Conservation (phyloP, 1,139 yeast genomes). For the Scheffersomyces titani region DNA sequence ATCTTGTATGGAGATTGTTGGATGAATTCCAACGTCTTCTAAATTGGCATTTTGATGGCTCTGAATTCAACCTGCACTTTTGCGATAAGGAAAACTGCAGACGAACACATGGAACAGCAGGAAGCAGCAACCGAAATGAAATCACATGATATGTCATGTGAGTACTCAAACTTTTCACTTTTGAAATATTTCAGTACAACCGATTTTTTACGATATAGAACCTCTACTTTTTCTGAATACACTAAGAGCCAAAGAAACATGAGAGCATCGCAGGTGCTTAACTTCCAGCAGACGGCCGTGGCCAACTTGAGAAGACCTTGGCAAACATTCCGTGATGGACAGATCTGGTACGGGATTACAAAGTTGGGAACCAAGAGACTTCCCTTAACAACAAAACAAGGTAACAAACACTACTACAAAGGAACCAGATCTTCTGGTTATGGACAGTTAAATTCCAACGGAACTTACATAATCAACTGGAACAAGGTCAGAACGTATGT, state of each 20-base stretch:
- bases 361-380: slow-evolving; percentile 84
- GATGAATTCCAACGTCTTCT: background rate
- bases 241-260: slow-evolving; percentile 24
- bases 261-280: slow-evolving; percentile 55
- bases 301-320: slow-evolving; percentile 76
- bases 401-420: slow-evolving; percentile 90
- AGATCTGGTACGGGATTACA: slow-evolving; percentile 75
- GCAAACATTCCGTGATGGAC: slow-evolving; percentile 83
- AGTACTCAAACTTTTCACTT: background rate
- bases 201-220: background rate
- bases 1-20: background rate
- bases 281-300: slow-evolving; percentile 55
- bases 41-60: background rate
- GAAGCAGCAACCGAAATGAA: background rate
- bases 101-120: background rate
- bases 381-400: slow-evolving; percentile 87
- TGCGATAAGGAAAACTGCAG: background rate
- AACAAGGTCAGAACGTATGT: slow-evolving; percentile 86
- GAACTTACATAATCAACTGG: slow-evolving; percentile 81
- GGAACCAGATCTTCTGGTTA: slow-evolving; percentile 96
- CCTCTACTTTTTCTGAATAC: background rate
- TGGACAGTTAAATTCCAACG: slow-evolving; percentile 75
- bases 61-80: background rate
- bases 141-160: background rate
- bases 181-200: background rate